Evolutionary conservation across 2,329 filamentous ascomycete genomes (phyloP), one percentile per base, ranked within the genome.

Genomic region (Verticillium alfalfae): DNA sequence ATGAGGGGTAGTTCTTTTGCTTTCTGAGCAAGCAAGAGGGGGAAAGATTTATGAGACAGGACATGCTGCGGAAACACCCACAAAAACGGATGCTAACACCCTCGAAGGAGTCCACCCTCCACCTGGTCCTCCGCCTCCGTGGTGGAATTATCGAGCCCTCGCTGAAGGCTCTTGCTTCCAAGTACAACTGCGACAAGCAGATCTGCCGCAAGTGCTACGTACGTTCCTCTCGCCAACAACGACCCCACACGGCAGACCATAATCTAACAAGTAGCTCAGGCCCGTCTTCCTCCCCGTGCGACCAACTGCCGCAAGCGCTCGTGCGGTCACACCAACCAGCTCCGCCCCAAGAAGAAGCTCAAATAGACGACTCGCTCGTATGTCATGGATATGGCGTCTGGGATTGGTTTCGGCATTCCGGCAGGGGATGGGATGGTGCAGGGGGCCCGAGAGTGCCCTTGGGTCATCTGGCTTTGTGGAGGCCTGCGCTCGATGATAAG

Each of bases 191-290:
- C 91, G 95, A 98, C 72, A 97, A 97, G 90, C 94, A 94, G 90
- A 97, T 98, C 84, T 98, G 95, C 92, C 94, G 95, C 87, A 98
- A 99, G 91, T 99, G 95, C 91, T 98, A 98, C 84, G 92, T 95
- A 89, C 73, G 90, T 88, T 37, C 62, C 56, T 34, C 34, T 22
- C 54, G 26, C 26, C 54, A 16, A 8, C 36, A 13, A 37, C 54
- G 2, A 31, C 34, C 36, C 22, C 57, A 64, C 58, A 60, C 60
- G 56, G 6, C n/a, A 3, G 37, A n/a, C 15, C 7, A 5, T 38
- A 4, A 34, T 56, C 54, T 56, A 56, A 56, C 54, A 34, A 12
- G 26, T 31, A 34, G 54, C 34, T 15, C 63, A 87, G 84, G 86
- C 86, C 67, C 93, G 94, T 81, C 93, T 98, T 69, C 94, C 94